Evolutionary conservation across 805 yeast species (phyloP), one percentile per base, ranked within the genome.

Genomic region (Schwanniomyces pseudopolymorphus): DNA sequence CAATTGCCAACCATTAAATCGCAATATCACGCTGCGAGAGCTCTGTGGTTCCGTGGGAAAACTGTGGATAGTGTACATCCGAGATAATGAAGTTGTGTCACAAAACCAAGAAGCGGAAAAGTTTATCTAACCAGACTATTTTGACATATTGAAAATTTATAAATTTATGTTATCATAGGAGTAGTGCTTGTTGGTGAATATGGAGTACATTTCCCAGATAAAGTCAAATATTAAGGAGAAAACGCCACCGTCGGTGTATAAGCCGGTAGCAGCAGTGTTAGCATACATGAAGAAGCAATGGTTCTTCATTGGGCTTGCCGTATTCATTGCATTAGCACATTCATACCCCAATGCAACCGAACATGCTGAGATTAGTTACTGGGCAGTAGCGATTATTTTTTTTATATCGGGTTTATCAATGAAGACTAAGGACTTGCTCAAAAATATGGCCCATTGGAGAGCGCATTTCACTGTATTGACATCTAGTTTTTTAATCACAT

Each of bases 351-450:
- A 83, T 45, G 97, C 96, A 2, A 70, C 82, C 13, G 80, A 89
- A 31, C 72, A 77, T 50, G 91, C 84, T 4, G 81, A 89, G 60
- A 87, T 90, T 28, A 85, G 85, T 9, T 90, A 89, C 60, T 89
- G 90, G 31, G 95, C 95, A 0, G 96, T 89, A 16, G 96, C 95
- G 0, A 67, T 87, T 39, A 90, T 90, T 49, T 89, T 90, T 68
- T 69, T 90, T 37, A 82, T 88, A 27, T 83, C 90, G 40, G 97
- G 96, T 0, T 64, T 89, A 21, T 80, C 89, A 26, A 89, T 89
- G 84, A 73, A 81, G 39, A 80, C 95, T 0, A 74, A 68, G 35
- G 80, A 79, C 24, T 69, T 90, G 42, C 45, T 81, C 60, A 68
- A 66, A 14, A 88, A 87, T 63, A 71, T 85, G 67, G 68, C 75